Base-by-base conservation (phyloP, 2,329 filamentous ascomycete species). In the Neopestalotiopsis rosae region DNA sequence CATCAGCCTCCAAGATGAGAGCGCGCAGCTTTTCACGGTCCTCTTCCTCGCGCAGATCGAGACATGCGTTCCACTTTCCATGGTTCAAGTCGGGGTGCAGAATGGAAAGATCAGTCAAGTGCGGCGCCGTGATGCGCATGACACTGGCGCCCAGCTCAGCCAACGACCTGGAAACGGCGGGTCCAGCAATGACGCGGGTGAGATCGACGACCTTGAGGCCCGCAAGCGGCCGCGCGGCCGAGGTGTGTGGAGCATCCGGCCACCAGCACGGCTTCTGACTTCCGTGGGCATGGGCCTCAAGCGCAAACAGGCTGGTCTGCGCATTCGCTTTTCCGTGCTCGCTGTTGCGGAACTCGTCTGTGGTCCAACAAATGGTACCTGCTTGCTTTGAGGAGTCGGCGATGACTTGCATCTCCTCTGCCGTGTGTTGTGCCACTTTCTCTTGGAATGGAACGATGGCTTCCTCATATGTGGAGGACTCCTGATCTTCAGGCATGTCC, bases 141-240 rank as follows among this genome's bases (percentile, higher is more conserved):
- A 86, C 83, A 56, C 79, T 81, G 0, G 85, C 85, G 0, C 85
- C 85, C 6, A 83, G 73, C 66, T 84, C 83, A 0, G 83, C 84
- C 0, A 86, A 77, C 0, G 77, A 76, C 4, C 82, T 77, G 1
- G 80, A 77, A 14, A 86, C 79, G 3, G 81, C 75, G 1, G 85
- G 85, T 0, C 80, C 85, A 6, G 85, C 85, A 69, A 87, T 86
- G 40, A 86, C 78, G 3, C 85, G 77, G 7, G 81, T 81, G 4
- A 86, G 72, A 67, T 87, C 85, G 1, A 87, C 76, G 1, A 87
- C 79, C 63, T 84, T 85, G 49, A 87, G 74, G 0, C 85, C 84
- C 1, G 81, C 82, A 0, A 87, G 80, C 0, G 84, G 84, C 13
- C 83, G 73, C 24, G 74, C 71, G 0, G 79, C 69, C 5, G 79